These are phyloP conservation scores for Senna siamea DNA, from an alignment of 306 rosid species.

Conservation along the genomic window DNA sequence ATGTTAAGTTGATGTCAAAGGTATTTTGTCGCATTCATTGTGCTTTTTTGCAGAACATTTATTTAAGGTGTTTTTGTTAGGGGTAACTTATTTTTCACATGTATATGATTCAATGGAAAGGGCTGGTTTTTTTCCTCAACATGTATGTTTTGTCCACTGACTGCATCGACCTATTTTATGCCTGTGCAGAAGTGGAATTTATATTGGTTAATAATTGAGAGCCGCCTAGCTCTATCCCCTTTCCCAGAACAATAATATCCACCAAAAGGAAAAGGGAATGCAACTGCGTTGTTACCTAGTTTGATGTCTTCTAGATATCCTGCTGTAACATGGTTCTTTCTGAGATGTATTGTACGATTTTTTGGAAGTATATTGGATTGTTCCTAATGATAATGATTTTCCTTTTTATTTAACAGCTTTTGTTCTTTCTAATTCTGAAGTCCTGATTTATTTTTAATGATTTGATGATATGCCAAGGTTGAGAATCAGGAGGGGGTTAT, in stretches of 20 bases:
- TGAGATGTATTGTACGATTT: constrained; percentile 11
- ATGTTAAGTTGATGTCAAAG: constrained; percentile 88
- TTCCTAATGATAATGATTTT: not conserved
- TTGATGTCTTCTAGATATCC: constrained; percentile 15
- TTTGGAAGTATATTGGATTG: constrained; percentile 2
- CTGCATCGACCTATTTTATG: not conserved
- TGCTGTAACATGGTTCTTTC: not conserved
- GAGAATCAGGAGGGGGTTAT: constrained; percentile 98
- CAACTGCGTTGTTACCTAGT: not conserved
- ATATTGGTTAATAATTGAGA: not conserved
- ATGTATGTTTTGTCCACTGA: constrained; percentile 1
- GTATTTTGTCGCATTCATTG: constrained; percentile 45
- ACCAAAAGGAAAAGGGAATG: not conserved
- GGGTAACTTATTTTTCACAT: constrained; percentile 14
- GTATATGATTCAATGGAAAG: constrained; percentile 16
- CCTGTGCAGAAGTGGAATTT: constrained; percentile 1
- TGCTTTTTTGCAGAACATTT: constrained; percentile 12
- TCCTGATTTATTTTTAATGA: constrained; percentile 1
- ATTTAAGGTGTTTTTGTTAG: not conserved
- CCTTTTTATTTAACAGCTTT: not conserved
- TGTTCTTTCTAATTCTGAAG: constrained; percentile 20
- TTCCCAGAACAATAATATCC: not conserved
- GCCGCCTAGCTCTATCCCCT: not conserved
- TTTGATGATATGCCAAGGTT: constrained; percentile 59
- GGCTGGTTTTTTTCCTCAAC: constrained; percentile 9